Conservation (phyloP, 305 asterid genomes). For the Solanum hybrid region DNA sequence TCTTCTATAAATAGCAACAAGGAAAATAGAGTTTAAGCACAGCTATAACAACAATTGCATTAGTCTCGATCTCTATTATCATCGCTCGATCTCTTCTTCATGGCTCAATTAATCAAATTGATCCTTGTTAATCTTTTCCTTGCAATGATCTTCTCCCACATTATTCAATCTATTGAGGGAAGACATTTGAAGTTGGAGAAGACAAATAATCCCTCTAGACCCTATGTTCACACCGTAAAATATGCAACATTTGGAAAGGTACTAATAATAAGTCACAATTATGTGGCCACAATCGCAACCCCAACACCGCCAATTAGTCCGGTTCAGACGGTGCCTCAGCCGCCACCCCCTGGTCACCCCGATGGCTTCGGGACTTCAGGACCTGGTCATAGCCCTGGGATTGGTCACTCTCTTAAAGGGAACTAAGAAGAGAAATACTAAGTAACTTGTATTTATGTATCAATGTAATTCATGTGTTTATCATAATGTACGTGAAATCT, state of each 20-base stretch:
- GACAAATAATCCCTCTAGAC: neutral
- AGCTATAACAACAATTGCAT: neutral
- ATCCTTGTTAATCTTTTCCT: conserved; percentile 28
- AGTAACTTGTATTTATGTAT: neutral
- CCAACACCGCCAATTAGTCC: conserved; percentile 15
- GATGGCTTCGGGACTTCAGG: conserved; percentile 16
- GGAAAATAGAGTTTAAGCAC: conserved; percentile 12
- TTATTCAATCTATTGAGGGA: conserved; percentile 25
- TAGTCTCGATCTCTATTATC: neutral
- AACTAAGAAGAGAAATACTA: conserved; percentile 5
- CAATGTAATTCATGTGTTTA: neutral
- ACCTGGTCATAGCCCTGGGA: conserved; percentile 33
- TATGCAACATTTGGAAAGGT: neutral
- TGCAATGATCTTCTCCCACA: conserved; percentile 19
- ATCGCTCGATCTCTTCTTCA: neutral
- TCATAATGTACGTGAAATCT: neutral
- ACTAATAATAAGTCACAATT: neutral
- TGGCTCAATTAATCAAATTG: conserved; percentile 30
- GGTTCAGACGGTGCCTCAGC: conserved; percentile 4
- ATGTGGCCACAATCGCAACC: conserved; percentile 5
- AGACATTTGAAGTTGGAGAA: conserved; percentile 22
- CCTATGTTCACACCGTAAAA: neutral
- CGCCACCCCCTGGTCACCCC: conserved; percentile 21
- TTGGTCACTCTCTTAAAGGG: conserved; percentile 19
- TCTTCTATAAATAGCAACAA: conserved; percentile 39